Evolutionary conservation across 768 basidiomycete species (phyloP).

Genomic region (Strobilomyces confusus): DNA sequence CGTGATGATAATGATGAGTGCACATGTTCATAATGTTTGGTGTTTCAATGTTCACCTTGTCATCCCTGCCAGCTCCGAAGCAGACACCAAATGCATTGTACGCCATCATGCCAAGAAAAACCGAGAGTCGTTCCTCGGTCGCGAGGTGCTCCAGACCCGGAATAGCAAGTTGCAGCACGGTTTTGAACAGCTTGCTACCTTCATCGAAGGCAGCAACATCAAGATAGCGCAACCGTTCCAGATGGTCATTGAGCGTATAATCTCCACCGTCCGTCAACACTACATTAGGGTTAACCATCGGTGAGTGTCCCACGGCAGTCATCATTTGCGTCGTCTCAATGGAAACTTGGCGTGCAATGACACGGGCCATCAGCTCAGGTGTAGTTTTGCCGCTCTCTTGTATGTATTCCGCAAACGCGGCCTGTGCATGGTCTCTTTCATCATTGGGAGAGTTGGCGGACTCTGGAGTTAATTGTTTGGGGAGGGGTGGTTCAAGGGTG

Average conservation of each 20-base stretch:
- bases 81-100: constrained; percentile 79
- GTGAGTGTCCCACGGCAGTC: constrained; percentile 18
- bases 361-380: constrained; percentile 62
- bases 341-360: constrained; percentile 69
- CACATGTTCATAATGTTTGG: neutral
- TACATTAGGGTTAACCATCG: constrained; percentile 11
- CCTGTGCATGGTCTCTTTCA: constrained; percentile 56
- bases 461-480: constrained; percentile 36
- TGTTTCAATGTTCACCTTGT: constrained; percentile 49
- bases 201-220: constrained; percentile 48
- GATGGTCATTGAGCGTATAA: constrained; percentile 70
- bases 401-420: constrained; percentile 52
- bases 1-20: neutral
- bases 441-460: constrained; percentile 33
- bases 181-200: constrained; percentile 47
- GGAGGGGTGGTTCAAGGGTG: constrained; percentile 59
- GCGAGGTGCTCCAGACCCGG: constrained; percentile 73
- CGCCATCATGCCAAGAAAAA: constrained; percentile 62
- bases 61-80: constrained; percentile 60
- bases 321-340: constrained; percentile 59
- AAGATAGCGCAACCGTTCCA: constrained; percentile 69
- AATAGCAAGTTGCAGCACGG: constrained; percentile 56
- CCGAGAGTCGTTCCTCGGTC: constrained; percentile 56
- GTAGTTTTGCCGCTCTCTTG: constrained; percentile 43
- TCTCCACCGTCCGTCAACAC: constrained; percentile 41